Evolutionary conservation across 2,329 filamentous ascomycete species (phyloP).

Genomic region (Xylaria arbuscula): DNA sequence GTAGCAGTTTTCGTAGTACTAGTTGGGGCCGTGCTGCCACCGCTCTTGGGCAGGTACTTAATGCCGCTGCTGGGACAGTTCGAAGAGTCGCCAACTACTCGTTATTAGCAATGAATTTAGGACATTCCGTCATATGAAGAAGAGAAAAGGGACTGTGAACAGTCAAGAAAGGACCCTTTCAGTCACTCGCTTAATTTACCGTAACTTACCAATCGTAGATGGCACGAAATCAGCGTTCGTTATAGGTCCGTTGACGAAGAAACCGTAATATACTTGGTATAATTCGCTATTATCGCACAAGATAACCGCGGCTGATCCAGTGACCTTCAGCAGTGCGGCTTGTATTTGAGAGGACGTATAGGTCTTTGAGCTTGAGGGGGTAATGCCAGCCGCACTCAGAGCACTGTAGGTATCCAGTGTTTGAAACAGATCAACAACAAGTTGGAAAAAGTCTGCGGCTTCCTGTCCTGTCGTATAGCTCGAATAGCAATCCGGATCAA

Average conservation of each 20-base stretch:
- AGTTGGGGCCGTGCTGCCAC: slow-evolving; percentile 39
- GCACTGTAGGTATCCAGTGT: slow-evolving; percentile 71
- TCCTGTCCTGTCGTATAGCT: slow-evolving; percentile 70
- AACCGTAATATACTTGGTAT: slow-evolving; percentile 71
- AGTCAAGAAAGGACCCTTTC: background rate
- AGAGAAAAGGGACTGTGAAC: too few species aligned
- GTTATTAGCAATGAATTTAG: slow-evolving; percentile 45
- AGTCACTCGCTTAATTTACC: background rate
- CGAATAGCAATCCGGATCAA: slow-evolving; percentile 74
- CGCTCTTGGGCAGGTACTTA: slow-evolving; percentile 70
- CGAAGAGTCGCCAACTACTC: slow-evolving; percentile 65
- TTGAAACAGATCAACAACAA: slow-evolving; percentile 73
- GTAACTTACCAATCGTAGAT: slow-evolving; percentile 46
- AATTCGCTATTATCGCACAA: slow-evolving; percentile 63
- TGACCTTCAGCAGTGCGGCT: slow-evolving; percentile 63
- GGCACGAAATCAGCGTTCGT: slow-evolving; percentile 70
- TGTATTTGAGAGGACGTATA: slow-evolving; percentile 71
- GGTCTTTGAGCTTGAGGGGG: slow-evolving; percentile 63
- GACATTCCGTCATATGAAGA: background rate
- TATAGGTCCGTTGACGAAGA: slow-evolving; percentile 67
- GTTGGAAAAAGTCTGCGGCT: slow-evolving; percentile 75
- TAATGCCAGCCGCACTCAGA: slow-evolving; percentile 73
- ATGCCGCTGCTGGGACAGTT: slow-evolving; percentile 72
- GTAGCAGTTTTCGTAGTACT: slow-evolving; percentile 51
- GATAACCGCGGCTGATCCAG: slow-evolving; percentile 66